These are phyloP conservation scores for Sugiyamaella castrensis DNA, from an alignment of 1,139 yeast species.

Conservation along the genomic window DNA sequence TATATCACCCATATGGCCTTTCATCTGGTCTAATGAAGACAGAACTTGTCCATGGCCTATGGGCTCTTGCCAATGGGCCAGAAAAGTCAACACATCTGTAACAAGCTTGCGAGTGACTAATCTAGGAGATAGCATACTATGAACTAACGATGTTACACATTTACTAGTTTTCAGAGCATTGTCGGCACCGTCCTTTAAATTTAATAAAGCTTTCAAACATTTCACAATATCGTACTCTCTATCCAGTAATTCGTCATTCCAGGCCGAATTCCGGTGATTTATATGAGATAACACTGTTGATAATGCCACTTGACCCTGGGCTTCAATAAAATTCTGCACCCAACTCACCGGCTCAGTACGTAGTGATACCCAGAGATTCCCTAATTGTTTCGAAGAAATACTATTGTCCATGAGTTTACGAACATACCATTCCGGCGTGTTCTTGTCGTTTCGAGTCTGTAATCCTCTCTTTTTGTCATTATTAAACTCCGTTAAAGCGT, in stretches of 20 bases:
- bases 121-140: slow-evolving; percentile 60
- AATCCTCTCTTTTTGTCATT: slow-evolving; percentile 46
- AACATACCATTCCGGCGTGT: slow-evolving; percentile 76
- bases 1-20: slow-evolving; percentile 60
- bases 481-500: slow-evolving; percentile 72
- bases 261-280: slow-evolving; percentile 34
- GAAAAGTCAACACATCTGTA: slow-evolving; percentile 66
- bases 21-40: slow-evolving; percentile 59
- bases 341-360: slow-evolving; percentile 90
- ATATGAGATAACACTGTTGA: slow-evolving; percentile 55
- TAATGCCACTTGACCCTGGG: slow-evolving; percentile 87
- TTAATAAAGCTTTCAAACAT: slow-evolving; percentile 61
- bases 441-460: slow-evolving; percentile 41
- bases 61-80: slow-evolving; percentile 51
- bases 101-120: slow-evolving; percentile 75
- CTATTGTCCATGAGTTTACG: slow-evolving; percentile 67
- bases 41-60: slow-evolving; percentile 62
- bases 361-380: slow-evolving; percentile 83
- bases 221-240: slow-evolving; percentile 59
- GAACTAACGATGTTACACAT: slow-evolving; percentile 56
- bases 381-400: slow-evolving; percentile 68
- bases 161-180: slow-evolving; percentile 51
- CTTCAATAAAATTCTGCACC: slow-evolving; percentile 77
- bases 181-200: slow-evolving; percentile 54
- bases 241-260: slow-evolving; percentile 46